Evolutionary conservation across 345 rosid genomes (phyloP).

Genomic region (Boechera retrofracta): DNA sequence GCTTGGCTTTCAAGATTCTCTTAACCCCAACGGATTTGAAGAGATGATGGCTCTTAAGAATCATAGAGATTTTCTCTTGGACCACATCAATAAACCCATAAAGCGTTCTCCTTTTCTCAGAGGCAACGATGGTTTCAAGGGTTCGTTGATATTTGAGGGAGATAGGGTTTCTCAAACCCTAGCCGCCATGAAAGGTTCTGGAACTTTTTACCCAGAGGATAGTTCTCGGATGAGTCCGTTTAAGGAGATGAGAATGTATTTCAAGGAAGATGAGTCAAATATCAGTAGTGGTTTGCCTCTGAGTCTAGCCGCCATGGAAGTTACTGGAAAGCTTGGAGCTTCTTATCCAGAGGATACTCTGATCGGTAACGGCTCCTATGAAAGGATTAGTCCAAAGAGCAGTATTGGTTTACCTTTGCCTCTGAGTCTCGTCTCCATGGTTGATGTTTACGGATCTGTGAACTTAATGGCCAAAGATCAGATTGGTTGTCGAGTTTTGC

Average conservation of each 20-base stretch:
- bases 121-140: conserved; percentile 40
- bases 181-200: conserved; percentile 37
- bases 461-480: conserved; percentile 61
- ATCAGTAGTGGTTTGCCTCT: neutral
- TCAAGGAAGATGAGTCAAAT: no score
- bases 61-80: conserved; percentile 45
- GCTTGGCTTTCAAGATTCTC: conserved; percentile 44
- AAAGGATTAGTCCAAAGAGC: conserved; percentile 3
- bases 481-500: conserved; percentile 59
- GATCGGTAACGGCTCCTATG: conserved; percentile 27
- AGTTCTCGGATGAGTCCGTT: conserved; percentile 16
- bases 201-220: conserved; percentile 10
- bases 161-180: conserved; percentile 42
- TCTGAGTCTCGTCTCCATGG: conserved; percentile 46
- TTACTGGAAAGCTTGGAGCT: neutral
- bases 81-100: conserved; percentile 45
- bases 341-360: conserved; percentile 7
- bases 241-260: neutral
- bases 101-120: conserved; percentile 31
- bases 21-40: conserved; percentile 35
- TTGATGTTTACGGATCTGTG: conserved; percentile 51
- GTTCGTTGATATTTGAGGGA: conserved; percentile 39
- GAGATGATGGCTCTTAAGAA: conserved; percentile 43
- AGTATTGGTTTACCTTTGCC: conserved; percentile 11
- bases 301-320: conserved; percentile 39